Conservation (phyloP, 257 asterid genomes). For the Thymus mandschuricus region DNA sequence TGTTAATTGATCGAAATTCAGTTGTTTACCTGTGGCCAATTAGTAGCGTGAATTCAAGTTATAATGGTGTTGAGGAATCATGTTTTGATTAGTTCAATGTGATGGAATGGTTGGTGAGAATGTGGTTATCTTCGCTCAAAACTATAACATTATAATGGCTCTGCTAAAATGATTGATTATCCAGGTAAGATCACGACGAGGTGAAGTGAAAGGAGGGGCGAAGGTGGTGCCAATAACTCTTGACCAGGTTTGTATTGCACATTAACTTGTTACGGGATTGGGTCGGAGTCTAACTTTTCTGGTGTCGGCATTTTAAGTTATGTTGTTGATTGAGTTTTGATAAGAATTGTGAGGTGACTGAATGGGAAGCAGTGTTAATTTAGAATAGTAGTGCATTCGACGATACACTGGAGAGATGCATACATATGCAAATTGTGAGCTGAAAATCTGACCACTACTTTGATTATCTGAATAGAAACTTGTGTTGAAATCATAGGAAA, state of each 20-base stretch:
- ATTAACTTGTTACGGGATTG: not conserved
- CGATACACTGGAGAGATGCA: not conserved
- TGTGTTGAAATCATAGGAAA: not conserved
- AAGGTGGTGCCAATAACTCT: conserved; percentile 93
- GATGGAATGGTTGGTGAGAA: not conserved
- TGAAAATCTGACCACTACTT: not conserved
- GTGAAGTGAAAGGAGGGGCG: conserved; percentile 78
- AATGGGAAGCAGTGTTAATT: conserved; percentile 13
- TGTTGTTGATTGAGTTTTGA: not conserved
- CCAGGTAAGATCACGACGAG: conserved; percentile 71
- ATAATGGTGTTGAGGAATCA: not conserved
- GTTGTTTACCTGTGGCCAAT: not conserved
- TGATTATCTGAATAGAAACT: not conserved
- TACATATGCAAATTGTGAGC: not conserved
- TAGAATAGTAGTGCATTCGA: conserved; percentile 13
- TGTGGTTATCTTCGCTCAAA: conserved; percentile 4
- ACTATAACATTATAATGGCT: not conserved
- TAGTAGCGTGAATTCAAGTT: not conserved
- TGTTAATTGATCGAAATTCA: not conserved
- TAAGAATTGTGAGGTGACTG: conserved; percentile 7
- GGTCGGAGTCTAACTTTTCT: conserved; percentile 15
- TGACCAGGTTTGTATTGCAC: conserved; percentile 65
- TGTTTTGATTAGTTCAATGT: not conserved
- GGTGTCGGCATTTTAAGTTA: not conserved
- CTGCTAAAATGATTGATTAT: conserved; percentile 18